A percentile compares a stretch with the other conserved stretches of the same genome.
Conservation (phyloP, 2,329 filamentous ascomycete genomes). For the Capronia epimyces region DNA sequence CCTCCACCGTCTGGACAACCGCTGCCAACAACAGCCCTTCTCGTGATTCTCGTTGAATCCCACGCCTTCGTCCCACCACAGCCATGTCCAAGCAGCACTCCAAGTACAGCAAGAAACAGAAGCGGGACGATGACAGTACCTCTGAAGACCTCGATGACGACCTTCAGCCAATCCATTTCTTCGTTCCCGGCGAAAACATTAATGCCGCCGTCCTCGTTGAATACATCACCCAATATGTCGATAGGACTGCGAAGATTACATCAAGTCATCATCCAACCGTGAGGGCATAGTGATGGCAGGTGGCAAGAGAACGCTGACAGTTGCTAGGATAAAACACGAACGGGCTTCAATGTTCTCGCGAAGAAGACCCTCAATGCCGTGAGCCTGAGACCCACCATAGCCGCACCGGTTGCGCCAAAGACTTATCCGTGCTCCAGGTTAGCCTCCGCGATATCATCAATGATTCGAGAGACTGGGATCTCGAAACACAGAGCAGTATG, state of each 20-base stretch:
- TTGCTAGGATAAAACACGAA: conserved; percentile 18
- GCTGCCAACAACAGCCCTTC: conserved; percentile 13
- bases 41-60: conserved; percentile 10
- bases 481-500: conserved; percentile 23
- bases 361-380: conserved; percentile 21
- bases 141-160: conserved; percentile 18
- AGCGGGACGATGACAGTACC: conserved; percentile 14
- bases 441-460: conserved; percentile 23
- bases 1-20: conserved; percentile 11
- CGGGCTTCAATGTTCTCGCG: conserved; percentile 21
- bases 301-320: conserved; percentile 9
- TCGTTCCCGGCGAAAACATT: conserved; percentile 23
- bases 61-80: conserved; percentile 5
- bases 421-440: conserved; percentile 11
- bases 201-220: conserved; percentile 20
- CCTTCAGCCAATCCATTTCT: conserved; percentile 23
- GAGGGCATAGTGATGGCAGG: not conserved
- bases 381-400: conserved; percentile 4
- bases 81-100: conserved; percentile 14
- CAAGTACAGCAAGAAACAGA: conserved; percentile 15
- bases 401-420: not conserved
- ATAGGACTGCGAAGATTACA: conserved; percentile 22
- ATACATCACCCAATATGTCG: conserved; percentile 23
- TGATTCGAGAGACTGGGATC: conserved; percentile 25
- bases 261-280: conserved; percentile 22